Conservation (phyloP, 345 rosid genomes). For the Firmiana major region DNA sequence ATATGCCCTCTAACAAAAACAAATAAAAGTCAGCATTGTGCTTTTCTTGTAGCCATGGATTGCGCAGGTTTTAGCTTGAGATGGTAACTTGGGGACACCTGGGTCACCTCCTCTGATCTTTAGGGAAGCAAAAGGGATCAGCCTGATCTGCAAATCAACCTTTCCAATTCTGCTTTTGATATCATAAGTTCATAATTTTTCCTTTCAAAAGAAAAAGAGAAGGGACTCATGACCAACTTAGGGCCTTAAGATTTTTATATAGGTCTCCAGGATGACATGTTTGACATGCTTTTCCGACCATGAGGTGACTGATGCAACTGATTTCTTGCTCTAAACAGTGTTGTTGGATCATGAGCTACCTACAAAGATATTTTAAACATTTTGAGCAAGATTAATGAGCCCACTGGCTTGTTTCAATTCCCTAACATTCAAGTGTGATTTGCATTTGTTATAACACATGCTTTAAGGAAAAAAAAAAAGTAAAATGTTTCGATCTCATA, state of each 20-base stretch:
- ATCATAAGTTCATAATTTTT: not conserved
- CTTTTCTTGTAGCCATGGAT: not conserved
- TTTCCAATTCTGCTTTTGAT: not conserved
- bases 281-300: not conserved
- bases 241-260: not conserved
- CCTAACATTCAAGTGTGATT: no score
- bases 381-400: not conserved
- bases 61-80: not conserved
- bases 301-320: not conserved
- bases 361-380: no score
- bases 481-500: no score
- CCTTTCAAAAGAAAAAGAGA: not conserved
- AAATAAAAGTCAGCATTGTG: not conserved
- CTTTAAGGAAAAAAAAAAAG: no score
- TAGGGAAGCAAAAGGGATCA: not conserved
- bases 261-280: not conserved
- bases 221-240: no score
- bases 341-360: no score
- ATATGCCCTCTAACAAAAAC: no score
- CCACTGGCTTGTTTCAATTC: not conserved
- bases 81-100: not conserved
- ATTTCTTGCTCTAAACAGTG: not conserved
- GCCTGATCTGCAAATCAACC: not conserved
- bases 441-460: no score
- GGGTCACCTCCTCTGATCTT: not conserved